phyloP scores from a whole-genome alignment of 2,329 filamentous ascomycete species.

The Diaporthe sp. region DNA sequence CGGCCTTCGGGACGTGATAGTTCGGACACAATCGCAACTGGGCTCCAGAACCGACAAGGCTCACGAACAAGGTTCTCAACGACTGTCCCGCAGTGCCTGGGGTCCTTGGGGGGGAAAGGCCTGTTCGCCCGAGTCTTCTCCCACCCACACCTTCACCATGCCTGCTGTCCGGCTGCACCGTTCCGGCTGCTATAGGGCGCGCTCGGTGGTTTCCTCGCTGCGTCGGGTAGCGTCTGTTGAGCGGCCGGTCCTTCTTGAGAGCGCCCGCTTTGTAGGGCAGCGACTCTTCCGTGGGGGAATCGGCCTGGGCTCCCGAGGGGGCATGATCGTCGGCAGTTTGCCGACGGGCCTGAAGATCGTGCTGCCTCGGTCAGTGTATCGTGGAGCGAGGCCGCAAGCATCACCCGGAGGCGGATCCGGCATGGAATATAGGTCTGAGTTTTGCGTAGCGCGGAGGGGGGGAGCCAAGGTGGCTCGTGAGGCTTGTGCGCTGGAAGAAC shows the following conservation, averaged over 20 bases:
- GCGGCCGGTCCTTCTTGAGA: background rate
- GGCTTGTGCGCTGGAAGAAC: conserved; percentile 24
- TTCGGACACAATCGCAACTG: background rate
- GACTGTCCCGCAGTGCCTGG: background rate
- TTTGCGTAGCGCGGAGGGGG: background rate
- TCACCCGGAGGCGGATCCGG: background rate
- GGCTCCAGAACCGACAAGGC: background rate
- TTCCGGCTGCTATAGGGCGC: background rate
- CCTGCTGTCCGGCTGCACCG: background rate
- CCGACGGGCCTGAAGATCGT: conserved; percentile 28
- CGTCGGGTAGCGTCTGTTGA: conserved; percentile 13
- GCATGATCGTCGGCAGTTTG: conserved; percentile 14
- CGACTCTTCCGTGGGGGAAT: background rate
- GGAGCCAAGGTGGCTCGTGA: conserved; percentile 8
- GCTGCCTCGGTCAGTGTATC: conserved; percentile 10
- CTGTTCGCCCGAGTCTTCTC: background rate
- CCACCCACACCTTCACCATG: background rate
- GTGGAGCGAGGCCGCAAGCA: conserved; percentile 17
- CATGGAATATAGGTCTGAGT: background rate
- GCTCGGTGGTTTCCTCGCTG: conserved; percentile 9
- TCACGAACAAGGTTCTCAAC: conserved; percentile 5
- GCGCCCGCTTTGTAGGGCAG: background rate
- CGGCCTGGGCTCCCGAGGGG: background rate
- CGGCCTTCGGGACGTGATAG: conserved; percentile 10
- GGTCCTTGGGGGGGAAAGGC: background rate